Conservation (phyloP, 2,329 filamentous ascomycete species). For the Cyphellophora europaea region DNA sequence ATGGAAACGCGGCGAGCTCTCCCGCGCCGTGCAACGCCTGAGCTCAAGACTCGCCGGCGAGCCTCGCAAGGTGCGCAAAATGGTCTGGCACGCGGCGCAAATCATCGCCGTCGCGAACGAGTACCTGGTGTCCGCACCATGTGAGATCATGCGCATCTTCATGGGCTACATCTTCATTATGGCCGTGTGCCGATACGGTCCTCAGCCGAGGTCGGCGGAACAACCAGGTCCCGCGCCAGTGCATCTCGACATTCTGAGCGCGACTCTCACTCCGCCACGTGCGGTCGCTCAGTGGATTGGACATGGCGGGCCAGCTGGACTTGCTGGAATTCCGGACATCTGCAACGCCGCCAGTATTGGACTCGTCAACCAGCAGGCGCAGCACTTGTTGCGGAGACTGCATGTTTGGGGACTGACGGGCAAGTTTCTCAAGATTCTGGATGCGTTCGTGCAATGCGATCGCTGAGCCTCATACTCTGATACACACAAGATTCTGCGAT, state of each 20-base stretch:
- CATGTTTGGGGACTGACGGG: conserved; percentile 11
- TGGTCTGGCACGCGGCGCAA: conserved; percentile 19
- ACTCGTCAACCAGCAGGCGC: conserved; percentile 10
- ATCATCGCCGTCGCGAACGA: conserved; percentile 38
- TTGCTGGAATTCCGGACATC: conserved; percentile 9
- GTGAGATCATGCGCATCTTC: conserved; percentile 14
- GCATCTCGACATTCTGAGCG: conserved; percentile 10
- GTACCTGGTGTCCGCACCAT: conserved; percentile 31
- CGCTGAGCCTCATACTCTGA: no score
- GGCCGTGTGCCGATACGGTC: conserved; percentile 10
- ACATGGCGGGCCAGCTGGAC: conserved; percentile 9
- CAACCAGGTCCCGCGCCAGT: conserved; percentile 5
- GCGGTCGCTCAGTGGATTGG: conserved; percentile 11
- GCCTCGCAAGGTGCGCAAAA: conserved; percentile 10
- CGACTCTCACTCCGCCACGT: conserved; percentile 6
- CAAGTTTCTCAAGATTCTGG: conserved; percentile 12
- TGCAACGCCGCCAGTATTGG: conserved; percentile 8
- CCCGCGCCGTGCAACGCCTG: conserved; percentile 9
- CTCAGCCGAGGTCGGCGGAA: conserved; percentile 4
- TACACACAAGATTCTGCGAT: no score
- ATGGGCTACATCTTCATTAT: conserved; percentile 16
- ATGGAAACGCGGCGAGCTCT: no score
- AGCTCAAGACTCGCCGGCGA: conserved; percentile 8
- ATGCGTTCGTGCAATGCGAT: conserved; percentile 7
- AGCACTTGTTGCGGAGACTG: conserved; percentile 11